Percentiles rank a stretch among this genome's conserved stretches.
These are phyloP conservation scores for Pseudogymnoascus sp. DNA, from an alignment of 2,329 filamentous ascomycete genomes.

Conservation along the genomic window DNA sequence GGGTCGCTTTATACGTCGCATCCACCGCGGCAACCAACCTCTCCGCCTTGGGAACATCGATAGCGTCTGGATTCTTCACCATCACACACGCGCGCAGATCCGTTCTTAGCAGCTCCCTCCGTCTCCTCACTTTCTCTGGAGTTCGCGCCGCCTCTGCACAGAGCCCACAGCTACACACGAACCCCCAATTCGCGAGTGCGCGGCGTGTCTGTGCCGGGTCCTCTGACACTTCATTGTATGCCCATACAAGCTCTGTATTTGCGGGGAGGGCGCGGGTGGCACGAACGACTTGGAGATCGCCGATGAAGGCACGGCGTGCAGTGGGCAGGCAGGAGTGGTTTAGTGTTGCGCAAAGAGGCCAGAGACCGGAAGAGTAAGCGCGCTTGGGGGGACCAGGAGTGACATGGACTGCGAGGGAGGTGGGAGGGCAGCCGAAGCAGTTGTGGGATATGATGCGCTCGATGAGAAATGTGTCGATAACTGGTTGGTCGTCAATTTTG, in stretches of 20 bases:
- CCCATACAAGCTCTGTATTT: constrained; percentile 36
- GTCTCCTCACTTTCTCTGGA: not conserved
- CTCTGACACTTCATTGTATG: constrained; percentile 19
- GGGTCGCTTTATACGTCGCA: not conserved
- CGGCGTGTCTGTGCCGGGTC: constrained; percentile 24
- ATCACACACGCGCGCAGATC: not conserved
- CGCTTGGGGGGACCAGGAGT: not conserved
- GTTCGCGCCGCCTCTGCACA: not conserved
- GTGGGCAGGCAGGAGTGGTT: constrained; percentile 47
- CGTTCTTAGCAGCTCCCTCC: not conserved
- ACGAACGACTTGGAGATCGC: constrained; percentile 45
- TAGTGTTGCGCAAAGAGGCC: constrained; percentile 40
- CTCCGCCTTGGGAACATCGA: not conserved
- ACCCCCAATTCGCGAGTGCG: constrained; percentile 32
- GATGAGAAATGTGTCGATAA: constrained; percentile 44
- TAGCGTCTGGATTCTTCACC: not conserved
- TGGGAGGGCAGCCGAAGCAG: constrained; percentile 33
- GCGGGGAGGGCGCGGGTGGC: constrained; percentile 37
- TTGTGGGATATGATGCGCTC: constrained; percentile 38
- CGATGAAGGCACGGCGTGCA: constrained; percentile 41
- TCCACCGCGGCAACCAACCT: not conserved
- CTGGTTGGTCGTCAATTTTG: constrained; percentile 30
- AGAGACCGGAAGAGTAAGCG: constrained; percentile 35
- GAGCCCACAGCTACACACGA: constrained; percentile 34
- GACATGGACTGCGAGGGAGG: constrained; percentile 22